These are phyloP conservation scores for Clathrus columnatus DNA, from an alignment of 768 basidiomycete genomes.

Conservation along the genomic window DNA sequence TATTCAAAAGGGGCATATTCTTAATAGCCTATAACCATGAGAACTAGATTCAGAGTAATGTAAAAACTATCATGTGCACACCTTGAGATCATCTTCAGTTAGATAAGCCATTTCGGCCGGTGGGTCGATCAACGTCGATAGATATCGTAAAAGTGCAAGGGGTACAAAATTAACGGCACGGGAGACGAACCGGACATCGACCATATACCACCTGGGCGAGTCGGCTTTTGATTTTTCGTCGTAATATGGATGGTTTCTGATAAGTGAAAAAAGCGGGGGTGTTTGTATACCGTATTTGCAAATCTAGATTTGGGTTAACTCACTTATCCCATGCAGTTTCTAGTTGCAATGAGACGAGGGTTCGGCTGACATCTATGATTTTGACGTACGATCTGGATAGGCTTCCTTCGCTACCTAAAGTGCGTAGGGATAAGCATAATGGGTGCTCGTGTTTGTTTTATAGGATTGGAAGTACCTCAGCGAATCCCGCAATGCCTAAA, in stretches of 20 bases:
- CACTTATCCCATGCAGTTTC: constrained; percentile 89
- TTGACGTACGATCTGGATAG: constrained; percentile 76
- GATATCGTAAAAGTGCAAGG: constrained; percentile 59
- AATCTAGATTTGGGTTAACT: constrained; percentile 19
- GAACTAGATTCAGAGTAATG: neutral
- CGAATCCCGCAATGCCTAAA: constrained; percentile 71
- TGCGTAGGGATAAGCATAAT: neutral
- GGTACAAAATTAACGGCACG: constrained; percentile 70
- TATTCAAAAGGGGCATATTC: constrained; percentile 70
- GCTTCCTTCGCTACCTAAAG: constrained; percentile 68
- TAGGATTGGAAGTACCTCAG: constrained; percentile 44
- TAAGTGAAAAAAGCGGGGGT: constrained; percentile 13
- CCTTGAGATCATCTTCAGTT: constrained; percentile 46
- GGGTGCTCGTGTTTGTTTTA: neutral
- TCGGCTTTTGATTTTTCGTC: constrained; percentile 68
- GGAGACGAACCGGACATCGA: constrained; percentile 60
- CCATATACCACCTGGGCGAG: constrained; percentile 90
- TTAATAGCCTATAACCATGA: constrained; percentile 10
- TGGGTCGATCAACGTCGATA: constrained; percentile 37
- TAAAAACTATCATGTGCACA: constrained; percentile 32
- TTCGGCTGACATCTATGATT: constrained; percentile 2
- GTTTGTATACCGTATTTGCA: constrained; percentile 19
- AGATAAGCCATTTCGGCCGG: constrained; percentile 61
- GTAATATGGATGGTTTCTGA: constrained; percentile 68
- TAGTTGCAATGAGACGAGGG: constrained; percentile 23